Conservation (phyloP, 1,284 basidiomycete genomes). For the Acaromyces ingoldii region DNA sequence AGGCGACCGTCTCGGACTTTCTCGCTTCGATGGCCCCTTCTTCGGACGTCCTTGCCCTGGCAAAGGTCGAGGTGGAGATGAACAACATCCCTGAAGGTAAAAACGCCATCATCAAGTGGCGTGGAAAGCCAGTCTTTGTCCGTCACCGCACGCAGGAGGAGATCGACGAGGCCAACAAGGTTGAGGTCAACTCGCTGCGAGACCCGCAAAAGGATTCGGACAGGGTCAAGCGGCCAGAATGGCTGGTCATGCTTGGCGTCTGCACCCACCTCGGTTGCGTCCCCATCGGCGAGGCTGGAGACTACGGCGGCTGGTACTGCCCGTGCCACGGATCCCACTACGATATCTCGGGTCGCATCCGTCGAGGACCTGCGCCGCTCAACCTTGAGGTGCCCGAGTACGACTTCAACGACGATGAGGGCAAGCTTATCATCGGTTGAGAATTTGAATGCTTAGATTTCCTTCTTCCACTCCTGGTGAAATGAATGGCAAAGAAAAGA, state of each 20-base stretch:
- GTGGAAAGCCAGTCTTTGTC: conserved; percentile 99
- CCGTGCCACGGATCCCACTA: conserved; percentile 96
- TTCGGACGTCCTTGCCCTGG: conserved; percentile 93
- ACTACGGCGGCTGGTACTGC: conserved; percentile 67
- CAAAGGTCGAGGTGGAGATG: conserved; percentile 95
- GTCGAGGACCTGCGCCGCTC: conserved; percentile 75
- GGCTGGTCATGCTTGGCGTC: conserved; percentile 63
- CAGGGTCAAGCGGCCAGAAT: conserved; percentile 90
- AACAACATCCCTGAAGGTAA: conserved; percentile 90
- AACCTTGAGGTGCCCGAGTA: conserved; percentile 64
- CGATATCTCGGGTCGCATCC: conserved; percentile 90
- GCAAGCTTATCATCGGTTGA: conserved; percentile 80
- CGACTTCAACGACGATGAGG: conserved; percentile 52
- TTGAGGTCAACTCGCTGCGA: conserved; percentile 79
- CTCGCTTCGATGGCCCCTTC: conserved; percentile 93
- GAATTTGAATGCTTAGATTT: not conserved
- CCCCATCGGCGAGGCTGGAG: conserved; percentile 90
- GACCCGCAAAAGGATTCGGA: conserved; percentile 88
- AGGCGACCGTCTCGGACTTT: conserved; percentile 90
- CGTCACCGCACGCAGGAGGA: conserved; percentile 88
- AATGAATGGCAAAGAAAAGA: not conserved
- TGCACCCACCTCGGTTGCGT: conserved; percentile 99
- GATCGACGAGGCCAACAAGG: conserved; percentile 83
- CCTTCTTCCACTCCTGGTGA: not conserved
- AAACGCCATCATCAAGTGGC: conserved; percentile 63